These are phyloP conservation scores for Zychaea mexicana DNA, from an alignment of 371 early-diverging fungal species.

Conservation along the genomic window DNA sequence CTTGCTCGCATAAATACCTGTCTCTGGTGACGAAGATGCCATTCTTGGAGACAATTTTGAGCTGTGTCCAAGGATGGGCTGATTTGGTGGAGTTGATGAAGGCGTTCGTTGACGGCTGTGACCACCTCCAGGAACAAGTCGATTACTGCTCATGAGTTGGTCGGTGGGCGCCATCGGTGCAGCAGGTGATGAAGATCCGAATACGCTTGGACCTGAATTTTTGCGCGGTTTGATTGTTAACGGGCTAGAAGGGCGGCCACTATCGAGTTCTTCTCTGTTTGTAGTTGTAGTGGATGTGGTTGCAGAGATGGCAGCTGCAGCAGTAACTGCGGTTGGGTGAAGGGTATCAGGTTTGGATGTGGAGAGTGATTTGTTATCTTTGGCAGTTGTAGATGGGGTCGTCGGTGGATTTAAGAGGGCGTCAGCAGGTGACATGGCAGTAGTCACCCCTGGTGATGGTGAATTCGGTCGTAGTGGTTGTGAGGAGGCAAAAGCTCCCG, in stretches of 20 bases:
- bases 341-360: neutral
- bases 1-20: constrained; percentile 12
- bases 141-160: constrained; percentile 2
- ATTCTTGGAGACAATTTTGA: constrained; percentile 30
- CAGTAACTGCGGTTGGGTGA: neutral
- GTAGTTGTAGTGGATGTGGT: neutral
- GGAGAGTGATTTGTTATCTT: neutral
- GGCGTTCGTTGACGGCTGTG: neutral
- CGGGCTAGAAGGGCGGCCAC: constrained; percentile 8
- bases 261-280: neutral
- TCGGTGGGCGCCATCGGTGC: constrained; percentile 3
- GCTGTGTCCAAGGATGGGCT: neutral
- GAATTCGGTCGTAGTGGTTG: constrained; percentile 4
- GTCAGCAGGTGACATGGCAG: constrained; percentile 11
- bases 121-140: constrained; percentile 11
- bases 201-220: neutral
- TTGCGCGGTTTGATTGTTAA: constrained; percentile 4
- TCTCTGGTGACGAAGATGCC: constrained; percentile 18
- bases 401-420: constrained; percentile 2
- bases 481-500: constrained; percentile 4
- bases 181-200: neutral
- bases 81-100: neutral
- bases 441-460: neutral
- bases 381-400: neutral
- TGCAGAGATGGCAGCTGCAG: too few species aligned